Evolutionary conservation across 2,329 filamentous ascomycete species (phyloP), one percentile per base, ranked within the genome.

Genomic region (Ceratocystis variospora): DNA sequence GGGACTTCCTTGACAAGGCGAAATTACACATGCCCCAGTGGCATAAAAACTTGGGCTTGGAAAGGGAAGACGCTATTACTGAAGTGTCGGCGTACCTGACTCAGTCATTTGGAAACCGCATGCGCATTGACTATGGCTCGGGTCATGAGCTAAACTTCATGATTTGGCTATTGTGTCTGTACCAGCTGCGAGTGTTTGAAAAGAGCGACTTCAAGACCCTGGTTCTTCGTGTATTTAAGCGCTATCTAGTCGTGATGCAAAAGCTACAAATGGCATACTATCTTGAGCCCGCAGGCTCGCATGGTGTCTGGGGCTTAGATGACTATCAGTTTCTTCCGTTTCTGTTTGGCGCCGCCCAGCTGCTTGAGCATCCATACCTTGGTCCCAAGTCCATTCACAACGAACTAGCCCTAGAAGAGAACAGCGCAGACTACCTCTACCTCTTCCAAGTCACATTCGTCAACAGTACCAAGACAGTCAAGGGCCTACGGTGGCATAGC

Each of bases 271-370:
- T 85, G 69, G 90, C 90, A 2, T 99, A 99, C 77, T 99, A 99
- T 73, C 86, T 99, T 63, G 94, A 99, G 73, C 94, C 94, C 1
- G 94, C 94, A 0, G 94, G 94, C 15, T 96, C 93, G 0, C 94
- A 99, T 74, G 94, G 94, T 50, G 94, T 99, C 28, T 99, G 94
- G 94, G 94, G 94, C 19, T 79, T 99, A 1, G 94, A 99, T 72
- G 94, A 99, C 75, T 96, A 99, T 76, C 92, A 95, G 71, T 99
- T 99, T 76, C 79, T 96, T 0, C 94, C 95, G 0, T 99, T 97
- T 74, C 83, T 99, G 12, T 95, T 97, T 70, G 94, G 94, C 22
- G 91, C 94, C 45, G 87, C 91, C 28, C 95, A 99, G 76, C 82
- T 96, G 19, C 79, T 94, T 17, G 84, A 89, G 69, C 94, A 99